These are phyloP conservation scores for Kalaharituber pfeilii DNA, from an alignment of 2,329 filamentous ascomycete species.

Conservation along the genomic window DNA sequence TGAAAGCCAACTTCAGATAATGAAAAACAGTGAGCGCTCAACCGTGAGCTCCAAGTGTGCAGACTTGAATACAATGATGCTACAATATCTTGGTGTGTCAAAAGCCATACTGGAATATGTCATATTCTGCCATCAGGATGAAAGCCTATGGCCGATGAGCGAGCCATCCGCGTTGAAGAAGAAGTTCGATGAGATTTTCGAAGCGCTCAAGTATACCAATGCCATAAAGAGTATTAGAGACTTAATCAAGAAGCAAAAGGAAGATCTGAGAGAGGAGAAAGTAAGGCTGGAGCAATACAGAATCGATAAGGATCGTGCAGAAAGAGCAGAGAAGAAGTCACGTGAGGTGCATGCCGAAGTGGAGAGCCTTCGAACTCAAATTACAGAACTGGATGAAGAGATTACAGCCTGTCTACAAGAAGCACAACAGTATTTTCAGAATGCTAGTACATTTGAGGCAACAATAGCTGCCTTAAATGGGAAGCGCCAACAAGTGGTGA, in stretches of 20 bases:
- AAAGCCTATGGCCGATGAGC: conserved; percentile 91
- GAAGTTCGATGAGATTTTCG: conserved; percentile 93
- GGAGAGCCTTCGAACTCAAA: conserved; percentile 41
- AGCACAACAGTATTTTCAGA: conserved; percentile 27
- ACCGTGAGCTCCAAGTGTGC: conserved; percentile 63
- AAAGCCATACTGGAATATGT: conserved; percentile 81
- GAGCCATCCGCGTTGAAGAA: conserved; percentile 75
- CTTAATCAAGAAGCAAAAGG: conserved; percentile 65
- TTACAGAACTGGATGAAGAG: conserved; percentile 40
- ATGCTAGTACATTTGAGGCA: conserved; percentile 23
- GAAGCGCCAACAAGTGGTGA: conserved; percentile 15
- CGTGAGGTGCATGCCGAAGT: conserved; percentile 49
- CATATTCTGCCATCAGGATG: conserved; percentile 97
- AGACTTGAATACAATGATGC: conserved; percentile 70
- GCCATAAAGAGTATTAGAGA: conserved; percentile 89
- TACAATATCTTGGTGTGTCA: conserved; percentile 73
- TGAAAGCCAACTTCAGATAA: conserved; percentile 59
- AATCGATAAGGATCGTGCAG: conserved; percentile 66
- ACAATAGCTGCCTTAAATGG: conserved; percentile 21
- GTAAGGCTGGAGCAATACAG: conserved; percentile 63
- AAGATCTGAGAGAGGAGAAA: conserved; percentile 54
- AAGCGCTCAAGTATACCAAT: conserved; percentile 91
- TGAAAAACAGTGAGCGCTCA: conserved; percentile 61
- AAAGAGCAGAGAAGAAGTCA: conserved; percentile 49
- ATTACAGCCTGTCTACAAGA: conserved; percentile 40